A percentile compares a stretch with the other conserved stretches of the same genome.
These are phyloP conservation scores for Parietichytrium sp. DNA, from an alignment of 108 stramenopile species.

Conservation along the genomic window DNA sequence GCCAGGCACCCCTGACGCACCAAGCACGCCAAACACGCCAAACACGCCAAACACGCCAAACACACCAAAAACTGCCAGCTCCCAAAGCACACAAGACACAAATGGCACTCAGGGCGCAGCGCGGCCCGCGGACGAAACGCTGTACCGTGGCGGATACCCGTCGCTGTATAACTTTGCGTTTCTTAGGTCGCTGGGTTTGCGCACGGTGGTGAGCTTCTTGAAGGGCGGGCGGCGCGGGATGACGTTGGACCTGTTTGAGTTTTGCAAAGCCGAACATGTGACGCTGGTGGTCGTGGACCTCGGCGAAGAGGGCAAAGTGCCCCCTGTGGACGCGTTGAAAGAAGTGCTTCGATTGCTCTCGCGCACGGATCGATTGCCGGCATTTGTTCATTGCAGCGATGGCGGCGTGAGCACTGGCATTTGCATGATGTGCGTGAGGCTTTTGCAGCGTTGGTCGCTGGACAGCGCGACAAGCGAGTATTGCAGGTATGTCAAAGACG, in stretches of 20 bases:
- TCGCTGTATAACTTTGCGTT: background rate
- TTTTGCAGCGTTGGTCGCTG: constrained; percentile 30
- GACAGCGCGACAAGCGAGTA: background rate
- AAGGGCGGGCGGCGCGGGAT: background rate
- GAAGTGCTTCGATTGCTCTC: background rate
- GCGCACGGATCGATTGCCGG: background rate
- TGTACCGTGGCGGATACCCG: constrained; percentile 22
- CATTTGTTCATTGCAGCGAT: constrained; percentile 9
- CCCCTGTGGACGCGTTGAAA: background rate
- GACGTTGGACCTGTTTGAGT: constrained; percentile 25
- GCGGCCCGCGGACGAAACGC: constrained; percentile 13
- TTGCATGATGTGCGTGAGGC: background rate
- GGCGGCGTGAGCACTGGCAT: background rate
- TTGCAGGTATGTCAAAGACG: constrained; percentile 16
- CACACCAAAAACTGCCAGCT: no score
- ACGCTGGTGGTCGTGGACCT: background rate
- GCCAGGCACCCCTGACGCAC: no score
- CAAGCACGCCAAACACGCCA: no score
- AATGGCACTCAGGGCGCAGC: no score
- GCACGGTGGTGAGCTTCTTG: constrained; percentile 2
- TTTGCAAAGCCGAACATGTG: constrained; percentile 22
- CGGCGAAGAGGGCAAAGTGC: constrained; percentile 16
- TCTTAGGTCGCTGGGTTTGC: background rate
- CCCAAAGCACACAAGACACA: no score
- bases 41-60: no score